Evolutionary conservation across 768 basidiomycete species (phyloP), one percentile per base, ranked within the genome.

Genomic region (Inosperma sp.): DNA sequence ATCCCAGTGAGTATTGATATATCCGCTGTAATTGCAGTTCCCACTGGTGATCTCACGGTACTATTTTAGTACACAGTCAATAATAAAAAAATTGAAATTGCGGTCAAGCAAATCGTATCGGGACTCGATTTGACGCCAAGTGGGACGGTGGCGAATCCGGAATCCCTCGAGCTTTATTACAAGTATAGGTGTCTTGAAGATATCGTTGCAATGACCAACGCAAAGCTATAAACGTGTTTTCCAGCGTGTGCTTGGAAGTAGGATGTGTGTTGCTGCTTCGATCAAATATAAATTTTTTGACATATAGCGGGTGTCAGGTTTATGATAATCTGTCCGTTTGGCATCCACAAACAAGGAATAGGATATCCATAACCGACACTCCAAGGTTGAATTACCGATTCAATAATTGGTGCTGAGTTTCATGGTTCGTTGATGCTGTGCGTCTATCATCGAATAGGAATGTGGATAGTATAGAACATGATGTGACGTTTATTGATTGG

Each of bases 81-180:
- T 42, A 80, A 80, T 8, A 88, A 87, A 72, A 87, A 86, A 61
- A 85, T 87, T 35, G 86, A 87, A 66, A 86, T 88, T 23, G 84
- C 83, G 2, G 82, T 87, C 43, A 88, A 87, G 64, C 84, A 86
- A 59, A 84, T 88, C 49, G 74, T 87, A 34, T 86, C 83, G n/a
- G 85, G 84, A 1, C 70, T 72, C 9, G 72, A 78, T 51, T 55
- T 86, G 35, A 73, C 79, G 56, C 84, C 85, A 3, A 88, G 84
- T 54, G 85, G 85, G 16, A 87, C 85, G 2, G 84, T 88, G 16
- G 82, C 83, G 6, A 87, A 87, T 59, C 85, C 85, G 0, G 82
- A 83, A 46, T 78, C 80, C 0, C 70, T 86, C 37, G 64, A 82
- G 50, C 63, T 80, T 13, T 87, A 85, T 56, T 82, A 85, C 65